Evolutionary conservation across 2,329 filamentous ascomycete genomes (phyloP).

Genomic region (Delphinella strobiligena): DNA sequence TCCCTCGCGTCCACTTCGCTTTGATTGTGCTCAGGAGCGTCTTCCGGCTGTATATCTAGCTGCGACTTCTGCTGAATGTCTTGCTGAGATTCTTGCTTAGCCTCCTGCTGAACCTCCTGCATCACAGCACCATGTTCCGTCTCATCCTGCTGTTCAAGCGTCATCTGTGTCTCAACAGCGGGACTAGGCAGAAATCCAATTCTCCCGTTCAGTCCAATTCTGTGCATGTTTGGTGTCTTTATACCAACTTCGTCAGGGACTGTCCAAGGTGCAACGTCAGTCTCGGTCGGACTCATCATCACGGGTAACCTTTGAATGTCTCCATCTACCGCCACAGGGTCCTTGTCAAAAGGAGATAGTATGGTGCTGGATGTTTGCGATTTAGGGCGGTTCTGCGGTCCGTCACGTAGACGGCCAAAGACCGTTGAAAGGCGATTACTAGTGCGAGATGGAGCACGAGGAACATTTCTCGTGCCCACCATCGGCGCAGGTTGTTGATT

Average conservation of each 20-base stretch:
- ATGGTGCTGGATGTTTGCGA: background rate
- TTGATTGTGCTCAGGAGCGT: background rate
- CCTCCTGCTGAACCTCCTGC: too few relatives aligned
- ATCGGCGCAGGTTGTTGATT: background rate
- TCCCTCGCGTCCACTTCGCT: too few relatives aligned
- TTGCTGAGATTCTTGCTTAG: background rate
- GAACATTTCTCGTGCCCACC: background rate
- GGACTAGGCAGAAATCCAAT: conserved; percentile 11
- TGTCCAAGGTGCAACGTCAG: conserved; percentile 6
- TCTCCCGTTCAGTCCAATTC: background rate
- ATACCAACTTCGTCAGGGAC: background rate
- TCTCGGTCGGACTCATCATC: background rate
- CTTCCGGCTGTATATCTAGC: background rate
- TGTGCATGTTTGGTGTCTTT: conserved; percentile 1
- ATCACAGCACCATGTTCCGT: background rate
- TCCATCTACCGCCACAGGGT: too few relatives aligned
- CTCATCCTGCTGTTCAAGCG: background rate
- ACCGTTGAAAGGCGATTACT: conserved; percentile 6
- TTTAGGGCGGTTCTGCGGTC: background rate
- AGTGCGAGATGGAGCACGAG: background rate
- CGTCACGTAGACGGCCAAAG: conserved; percentile 3
- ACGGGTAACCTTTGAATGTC: background rate
- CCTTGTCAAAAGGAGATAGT: background rate
- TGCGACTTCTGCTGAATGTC: background rate
- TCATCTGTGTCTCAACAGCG: conserved; percentile 5